These are phyloP conservation scores for Zygoascus bituminiphila DNA, from an alignment of 805 yeast genomes.

Conservation along the genomic window DNA sequence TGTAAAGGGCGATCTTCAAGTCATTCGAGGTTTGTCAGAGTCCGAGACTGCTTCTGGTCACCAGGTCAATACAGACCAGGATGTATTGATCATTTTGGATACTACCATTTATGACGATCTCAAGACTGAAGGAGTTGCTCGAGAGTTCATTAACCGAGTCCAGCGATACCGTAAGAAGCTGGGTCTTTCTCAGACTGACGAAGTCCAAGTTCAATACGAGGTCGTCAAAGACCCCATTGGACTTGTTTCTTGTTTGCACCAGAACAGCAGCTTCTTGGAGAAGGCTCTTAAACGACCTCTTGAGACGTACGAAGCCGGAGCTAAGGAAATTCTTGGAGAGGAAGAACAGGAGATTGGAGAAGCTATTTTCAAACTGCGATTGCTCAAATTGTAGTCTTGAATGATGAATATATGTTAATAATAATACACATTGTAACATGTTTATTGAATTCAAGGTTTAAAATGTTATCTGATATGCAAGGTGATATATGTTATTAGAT, in stretches of 20 bases:
- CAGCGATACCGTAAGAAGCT: conserved; percentile 96
- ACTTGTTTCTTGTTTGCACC: conserved; percentile 50
- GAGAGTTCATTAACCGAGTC: conserved; percentile 94
- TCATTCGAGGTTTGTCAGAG: conserved; percentile 80
- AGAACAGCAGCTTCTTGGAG: conserved; percentile 58
- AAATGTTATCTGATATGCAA: background rate
- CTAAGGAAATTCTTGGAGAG: conserved; percentile 58
- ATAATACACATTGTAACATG: no score
- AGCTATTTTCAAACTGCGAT: conserved; percentile 67
- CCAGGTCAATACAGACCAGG: conserved; percentile 82
- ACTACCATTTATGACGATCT: conserved; percentile 80
- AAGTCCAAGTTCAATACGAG: conserved; percentile 77
- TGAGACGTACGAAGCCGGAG: conserved; percentile 38
- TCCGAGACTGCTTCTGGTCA: conserved; percentile 50
- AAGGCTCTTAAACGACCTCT: conserved; percentile 70
- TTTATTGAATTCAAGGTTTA: no score
- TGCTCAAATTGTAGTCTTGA: conserved; percentile 44
- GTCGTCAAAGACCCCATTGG: conserved; percentile 41
- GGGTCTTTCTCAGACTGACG: conserved; percentile 91
- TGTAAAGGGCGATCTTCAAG: conserved; percentile 81
- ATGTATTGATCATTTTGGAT: conserved; percentile 83
- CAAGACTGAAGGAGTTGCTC: conserved; percentile 88
- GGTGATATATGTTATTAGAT: no score
- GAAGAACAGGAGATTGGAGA: conserved; percentile 78
- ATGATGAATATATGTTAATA: background rate